Base-by-base conservation (phyloP, 2,329 filamentous ascomycete genomes). In the Nannizzia gypsea region DNA sequence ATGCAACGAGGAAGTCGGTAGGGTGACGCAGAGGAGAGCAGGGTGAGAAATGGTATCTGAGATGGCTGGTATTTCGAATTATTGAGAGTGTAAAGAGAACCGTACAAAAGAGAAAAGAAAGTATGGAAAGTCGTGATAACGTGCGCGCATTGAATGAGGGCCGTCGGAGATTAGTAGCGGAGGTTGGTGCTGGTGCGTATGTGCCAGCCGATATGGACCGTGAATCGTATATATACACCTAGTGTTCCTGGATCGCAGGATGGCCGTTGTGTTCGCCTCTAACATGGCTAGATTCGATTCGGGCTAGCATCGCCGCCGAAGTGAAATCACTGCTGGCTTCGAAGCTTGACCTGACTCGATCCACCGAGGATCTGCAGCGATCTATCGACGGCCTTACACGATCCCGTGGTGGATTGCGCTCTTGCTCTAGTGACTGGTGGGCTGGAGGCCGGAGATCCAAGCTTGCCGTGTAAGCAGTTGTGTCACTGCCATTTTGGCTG, bases 301-400 rank as follows among this genome's bases (percentile, higher is more conserved):
- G 82, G 55, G 86, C 86, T 65, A 99, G 76, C 70, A 92, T 85
- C 40, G 90, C 90, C 13, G 91, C 91, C 28, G 88, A 91, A 0
- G 92, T 96, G 69, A 96, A 96, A 68, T 97, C 93, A 67, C 85
- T 88, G 72, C 86, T 93, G 40, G 84, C 84, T 74, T 96, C 92
- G 70, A 90, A 96, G 72, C 88, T 92, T 9, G 87, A 82, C 66
- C 90, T 81, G 17, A 89, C 83, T 26, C 87, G 84, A 69, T 97
- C 93, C 83, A 95, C 92, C 0, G 90, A 95, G 63, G 85, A 84
- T 56, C 91, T 82, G 67, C 95, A 83, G 59, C 91, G 83, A 69
- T 97, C 92, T 71, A 88, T 95, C n/a, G 89, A 95, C 44, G 89
- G 89, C 64, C 90, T 80, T 3, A 86, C 80, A 62, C 86, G 81